Percentiles rank a stretch among this genome's conserved stretches.
These are phyloP conservation scores for Colletotrichum siamense DNA, from an alignment of 2,329 filamentous ascomycete species.

Conservation along the genomic window DNA sequence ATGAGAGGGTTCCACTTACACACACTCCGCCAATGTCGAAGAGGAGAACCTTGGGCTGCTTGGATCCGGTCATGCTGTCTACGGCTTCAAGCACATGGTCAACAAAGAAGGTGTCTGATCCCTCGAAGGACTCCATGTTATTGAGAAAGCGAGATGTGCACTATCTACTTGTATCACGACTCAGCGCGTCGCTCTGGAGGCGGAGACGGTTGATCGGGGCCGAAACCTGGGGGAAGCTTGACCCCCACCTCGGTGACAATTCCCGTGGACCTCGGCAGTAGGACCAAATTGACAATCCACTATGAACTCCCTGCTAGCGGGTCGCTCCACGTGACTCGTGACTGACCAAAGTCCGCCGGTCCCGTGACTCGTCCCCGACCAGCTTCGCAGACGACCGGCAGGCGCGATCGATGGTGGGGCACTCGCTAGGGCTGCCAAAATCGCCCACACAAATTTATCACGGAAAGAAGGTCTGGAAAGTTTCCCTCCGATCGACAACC, in stretches of 20 bases:
- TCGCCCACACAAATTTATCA: conserved; percentile 42
- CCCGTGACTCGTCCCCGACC: conserved; percentile 47
- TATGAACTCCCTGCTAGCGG: background rate
- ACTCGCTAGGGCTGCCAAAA: conserved; percentile 43
- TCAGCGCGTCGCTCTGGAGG: background rate
- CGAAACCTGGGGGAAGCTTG: conserved; percentile 11
- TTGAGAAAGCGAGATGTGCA: background rate
- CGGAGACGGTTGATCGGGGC: conserved; percentile 1
- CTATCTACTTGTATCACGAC: background rate
- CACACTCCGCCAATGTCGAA: conserved; percentile 98
- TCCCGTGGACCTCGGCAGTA: conserved; percentile 14
- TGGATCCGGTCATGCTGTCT: conserved; percentile 45
- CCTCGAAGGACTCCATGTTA: conserved; percentile 15
- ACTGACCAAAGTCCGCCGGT: background rate
- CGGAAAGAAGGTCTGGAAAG: conserved; percentile 11
- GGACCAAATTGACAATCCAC: background rate
- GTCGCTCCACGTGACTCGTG: conserved; percentile 5
- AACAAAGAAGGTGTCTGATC: conserved; percentile 23
- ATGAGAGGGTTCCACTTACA: conserved; percentile 64
- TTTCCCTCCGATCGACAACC: conserved; percentile 22
- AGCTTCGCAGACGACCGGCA: conserved; percentile 15
- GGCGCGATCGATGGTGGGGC: conserved; percentile 21
- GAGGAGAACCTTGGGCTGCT: conserved; percentile 75
- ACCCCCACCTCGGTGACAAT: background rate
- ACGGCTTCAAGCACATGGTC: conserved; percentile 35